A percentile compares a stretch with the other conserved stretches of the same genome.
These are phyloP conservation scores for Aspergillus niger DNA, from an alignment of 2,329 filamentous ascomycete genomes.

Conservation along the genomic window DNA sequence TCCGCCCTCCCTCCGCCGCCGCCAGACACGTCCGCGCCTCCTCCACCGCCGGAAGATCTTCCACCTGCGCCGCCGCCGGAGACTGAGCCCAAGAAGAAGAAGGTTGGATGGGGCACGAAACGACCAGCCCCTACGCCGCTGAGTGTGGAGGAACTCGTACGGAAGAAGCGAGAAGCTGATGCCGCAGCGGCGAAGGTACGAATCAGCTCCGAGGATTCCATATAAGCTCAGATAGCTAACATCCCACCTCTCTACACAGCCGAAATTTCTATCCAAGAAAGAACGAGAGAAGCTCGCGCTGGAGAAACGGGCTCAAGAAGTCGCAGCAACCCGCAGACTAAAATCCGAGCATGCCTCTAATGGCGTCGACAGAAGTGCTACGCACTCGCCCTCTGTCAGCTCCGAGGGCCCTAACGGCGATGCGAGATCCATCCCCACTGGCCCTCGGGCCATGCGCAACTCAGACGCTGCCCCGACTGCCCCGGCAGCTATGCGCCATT, in stretches of 20 bases:
- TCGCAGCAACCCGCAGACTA: conserved; percentile 60
- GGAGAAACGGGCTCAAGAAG: conserved; percentile 74
- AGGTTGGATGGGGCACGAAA: conserved; percentile 55
- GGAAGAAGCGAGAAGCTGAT: conserved; percentile 83
- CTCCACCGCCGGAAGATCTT: conserved; percentile 45
- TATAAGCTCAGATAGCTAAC: conserved; percentile 7
- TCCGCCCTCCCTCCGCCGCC: conserved; percentile 47
- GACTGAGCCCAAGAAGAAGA: conserved; percentile 55
- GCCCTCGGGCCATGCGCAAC: conserved; percentile 67
- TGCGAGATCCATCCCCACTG: conserved; percentile 61
- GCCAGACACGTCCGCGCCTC: conserved; percentile 35
- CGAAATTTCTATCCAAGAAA: conserved; percentile 82
- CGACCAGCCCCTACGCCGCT: conserved; percentile 55
- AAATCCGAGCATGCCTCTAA: conserved; percentile 45
- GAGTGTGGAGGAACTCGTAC: conserved; percentile 81
- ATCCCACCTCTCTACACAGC: conserved; percentile 47
- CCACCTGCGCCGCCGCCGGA: conserved; percentile 45
- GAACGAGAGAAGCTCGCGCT: conserved; percentile 78
- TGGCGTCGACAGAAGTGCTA: conserved; percentile 29
- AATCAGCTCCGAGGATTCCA: conserved; percentile 3
- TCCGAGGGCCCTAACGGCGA: conserved; percentile 30
- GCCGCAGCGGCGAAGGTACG: conserved; percentile 74
- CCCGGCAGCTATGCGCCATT: conserved; percentile 51
- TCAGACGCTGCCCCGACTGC: conserved; percentile 54
- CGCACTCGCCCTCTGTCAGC: conserved; percentile 16